Evolutionary conservation across 768 basidiomycete genomes (phyloP), one percentile per base, ranked within the genome.

Genomic region (Leccinum uliginosum): DNA sequence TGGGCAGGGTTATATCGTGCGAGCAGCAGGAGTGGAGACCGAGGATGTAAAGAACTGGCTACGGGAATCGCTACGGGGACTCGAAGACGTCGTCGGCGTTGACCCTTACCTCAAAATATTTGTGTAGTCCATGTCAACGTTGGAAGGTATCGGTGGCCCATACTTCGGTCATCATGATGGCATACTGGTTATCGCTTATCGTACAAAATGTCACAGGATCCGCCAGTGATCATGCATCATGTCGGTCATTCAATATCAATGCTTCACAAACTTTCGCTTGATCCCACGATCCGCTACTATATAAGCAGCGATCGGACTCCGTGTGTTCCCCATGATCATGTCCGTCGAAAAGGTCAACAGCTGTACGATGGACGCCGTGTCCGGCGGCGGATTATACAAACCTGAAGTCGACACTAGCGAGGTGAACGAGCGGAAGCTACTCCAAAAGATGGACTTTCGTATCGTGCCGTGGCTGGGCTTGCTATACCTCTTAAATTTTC

Each of bases 21-120:
- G 93, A 62, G 80, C 85, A 11, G 91, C 90, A 9, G 93, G 84
- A 17, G 76, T 74, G 63, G 89, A 91, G 65, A 85, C 89, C 35
- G 91, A 95, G 72, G 74, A 75, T 38, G 89, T 92, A 17, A 84
- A 81, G 68, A 61, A 65, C 15, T 95, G 90, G 89, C 69, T 97
- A 21, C 78, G 77, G 56, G 76, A 76, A 9, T 77, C 78, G 1
- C 72, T 95, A 55, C 59, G 56, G 29, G 76, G 73, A 4, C 60
- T 91, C 15, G 78, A 84, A 67, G 67, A 72, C 40, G 67, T 83
- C 14, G 65, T 91, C 54, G 89, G 91, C 17, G 60, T 62, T 49
- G 89, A 91, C 63, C 76, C 83, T 6, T 91, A 85, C 72, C 75
- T 76, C 56, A 81, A 81, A 61, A 79, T 81, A 4, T 90, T 91